Evolutionary conservation across 2,329 filamentous ascomycete species (phyloP), one percentile per base, ranked within the genome.

Genomic region (Exophiala spinifera): DNA sequence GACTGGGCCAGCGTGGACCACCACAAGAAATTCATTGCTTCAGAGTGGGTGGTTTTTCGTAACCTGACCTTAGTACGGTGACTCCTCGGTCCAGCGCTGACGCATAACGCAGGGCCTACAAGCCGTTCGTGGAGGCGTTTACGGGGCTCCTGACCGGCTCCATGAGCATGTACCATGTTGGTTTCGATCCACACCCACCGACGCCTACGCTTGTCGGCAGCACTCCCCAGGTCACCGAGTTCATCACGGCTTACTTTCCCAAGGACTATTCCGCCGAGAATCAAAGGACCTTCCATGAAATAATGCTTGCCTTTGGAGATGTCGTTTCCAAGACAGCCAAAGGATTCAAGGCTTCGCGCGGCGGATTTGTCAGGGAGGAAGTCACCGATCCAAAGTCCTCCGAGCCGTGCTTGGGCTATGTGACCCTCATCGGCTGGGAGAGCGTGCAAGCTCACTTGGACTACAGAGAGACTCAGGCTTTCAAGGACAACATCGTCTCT

Each of bases 351-450:
- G 59, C 46, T 5, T 40, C 56, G 19, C 46, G 56, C 8, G 53
- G 49, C 8, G 66, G 65, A 17, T 67, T 65, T 64, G 53, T 63
- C n/a, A 46, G 57, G 15, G 65, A 67, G 49, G 59, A 66, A 28
- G 20, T 65, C 13, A 55, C 60, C 33, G 73, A 43, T 64, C 70
- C 4, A 57, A 67, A 1, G 42, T 70, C 1, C 61, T 60, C 31
- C 39, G 64, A 43, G 63, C 67, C 33, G 60, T 69, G 11, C 56
- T 70, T 53, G 51, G 61, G 13, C 0, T 64, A 55, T 4, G 47
- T 69, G 50, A 62, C 58, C 0, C 62, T 73, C 2, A 65, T 75
- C 11, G 71, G 70, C 0, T 75, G 73, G 73, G 61, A 68, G 0
- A 73, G 69, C 31, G 59, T 72, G 1, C 69, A 74, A 34, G 68